phyloP scores from a whole-genome alignment of 1,284 basidiomycete genomes.

The Puccinia horiana region DNA sequence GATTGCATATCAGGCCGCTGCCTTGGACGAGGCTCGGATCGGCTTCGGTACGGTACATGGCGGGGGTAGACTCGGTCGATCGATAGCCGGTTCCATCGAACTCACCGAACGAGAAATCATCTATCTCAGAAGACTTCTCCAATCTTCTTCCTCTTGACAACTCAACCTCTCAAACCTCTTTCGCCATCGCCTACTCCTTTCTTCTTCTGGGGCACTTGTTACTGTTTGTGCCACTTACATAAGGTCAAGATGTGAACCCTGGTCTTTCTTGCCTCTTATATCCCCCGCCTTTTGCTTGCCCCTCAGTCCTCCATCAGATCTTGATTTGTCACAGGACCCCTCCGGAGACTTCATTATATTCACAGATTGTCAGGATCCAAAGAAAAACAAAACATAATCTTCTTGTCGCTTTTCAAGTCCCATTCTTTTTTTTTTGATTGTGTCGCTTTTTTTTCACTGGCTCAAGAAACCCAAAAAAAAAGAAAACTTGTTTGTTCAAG shows the following conservation, averaged over 20 bases:
- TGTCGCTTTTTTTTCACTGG: too few species aligned
- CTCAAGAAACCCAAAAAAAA: too few species aligned
- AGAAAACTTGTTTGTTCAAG: too few species aligned
- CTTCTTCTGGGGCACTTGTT: neutral
- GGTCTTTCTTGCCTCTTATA: neutral
- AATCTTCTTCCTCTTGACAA: neutral
- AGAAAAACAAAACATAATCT: too few species aligned
- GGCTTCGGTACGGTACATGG: constrained; percentile 33
- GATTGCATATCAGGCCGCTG: constrained; percentile 21
- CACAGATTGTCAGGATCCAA: neutral
- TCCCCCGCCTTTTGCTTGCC: neutral
- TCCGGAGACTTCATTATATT: too few species aligned
- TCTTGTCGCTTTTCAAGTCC: too few species aligned
- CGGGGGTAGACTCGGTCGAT: constrained; percentile 34
- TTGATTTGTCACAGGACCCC: too few species aligned
- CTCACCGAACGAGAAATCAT: constrained; percentile 42
- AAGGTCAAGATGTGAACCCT: neutral
- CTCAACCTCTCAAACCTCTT: neutral
- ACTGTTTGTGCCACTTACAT: neutral
- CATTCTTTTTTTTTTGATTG: too few species aligned
- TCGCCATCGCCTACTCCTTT: neutral
- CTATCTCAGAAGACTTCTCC: constrained; percentile 12
- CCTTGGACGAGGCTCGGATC: constrained; percentile 37
- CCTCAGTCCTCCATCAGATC: too few species aligned
- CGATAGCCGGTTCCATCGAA: constrained; percentile 17